Conservation (phyloP, 139 green algal genomes). For the Micractinium sp. region DNA sequence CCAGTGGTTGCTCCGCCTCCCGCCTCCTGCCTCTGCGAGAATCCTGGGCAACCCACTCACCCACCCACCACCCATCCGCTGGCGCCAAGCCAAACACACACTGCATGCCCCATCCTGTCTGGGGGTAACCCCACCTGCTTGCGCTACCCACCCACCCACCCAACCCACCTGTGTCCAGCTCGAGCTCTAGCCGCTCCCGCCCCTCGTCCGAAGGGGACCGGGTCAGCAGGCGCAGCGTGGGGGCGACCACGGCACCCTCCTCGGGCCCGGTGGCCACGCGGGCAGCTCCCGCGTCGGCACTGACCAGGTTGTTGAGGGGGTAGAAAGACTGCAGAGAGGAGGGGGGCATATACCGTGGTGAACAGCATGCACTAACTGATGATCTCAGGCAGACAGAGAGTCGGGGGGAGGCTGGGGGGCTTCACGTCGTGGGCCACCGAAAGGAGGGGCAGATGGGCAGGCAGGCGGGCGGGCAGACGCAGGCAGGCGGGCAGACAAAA, state of each 20-base stretch:
- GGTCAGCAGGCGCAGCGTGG: conserved; percentile 16
- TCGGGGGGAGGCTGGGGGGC: too few relatives aligned
- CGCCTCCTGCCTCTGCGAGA: background rate
- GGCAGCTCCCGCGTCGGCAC: background rate
- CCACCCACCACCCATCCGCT: background rate
- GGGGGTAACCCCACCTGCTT: background rate
- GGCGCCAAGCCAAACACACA: background rate
- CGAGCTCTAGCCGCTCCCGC: conserved; percentile 20
- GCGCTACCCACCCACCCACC: background rate
- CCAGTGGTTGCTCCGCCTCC: background rate
- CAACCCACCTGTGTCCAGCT: conserved; percentile 23
- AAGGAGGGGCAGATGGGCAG: background rate
- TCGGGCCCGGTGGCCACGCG: conserved; percentile 26
- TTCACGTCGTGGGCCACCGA: too few relatives aligned
- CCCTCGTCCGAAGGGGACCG: background rate
- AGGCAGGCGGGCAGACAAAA: too few relatives aligned
- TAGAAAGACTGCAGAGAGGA: conserved; percentile 32
- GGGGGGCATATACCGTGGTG: background rate
- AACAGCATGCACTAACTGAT: background rate
- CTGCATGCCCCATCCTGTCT: too few relatives aligned
- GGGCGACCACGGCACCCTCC: background rate
- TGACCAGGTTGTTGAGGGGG: conserved; percentile 42
- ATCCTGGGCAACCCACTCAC: background rate
- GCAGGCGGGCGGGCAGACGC: background rate
- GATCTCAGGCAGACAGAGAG: too few relatives aligned